Evolutionary conservation across 306 rosid species (phyloP), one percentile per base, ranked within the genome.

Genomic region (Luffa aegyptiaca): DNA sequence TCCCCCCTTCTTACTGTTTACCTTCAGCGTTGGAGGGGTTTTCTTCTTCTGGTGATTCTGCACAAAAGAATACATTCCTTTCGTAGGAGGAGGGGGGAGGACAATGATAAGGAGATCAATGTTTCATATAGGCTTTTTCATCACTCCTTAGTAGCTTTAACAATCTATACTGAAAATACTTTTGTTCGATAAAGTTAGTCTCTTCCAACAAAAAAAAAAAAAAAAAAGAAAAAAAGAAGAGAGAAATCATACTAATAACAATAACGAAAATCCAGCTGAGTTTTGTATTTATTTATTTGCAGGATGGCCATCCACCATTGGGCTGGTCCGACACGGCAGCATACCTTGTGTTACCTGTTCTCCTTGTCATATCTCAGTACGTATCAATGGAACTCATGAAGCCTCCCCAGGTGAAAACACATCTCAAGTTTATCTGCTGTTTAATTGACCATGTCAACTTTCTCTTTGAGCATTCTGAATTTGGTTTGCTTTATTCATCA

Each of bases 291-390:
- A 21, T 65, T 66, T 42, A 37, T 65, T 65, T 86, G 81, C 89
- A 96, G 99, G 99, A 96, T 81, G 99, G 99, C 36, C 99, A 93
- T 82, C 99, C 99, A 82, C 99, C 99, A 79, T 83, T 96, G 86
- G 99, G 98, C 79, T 96, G 99, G 99, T 17, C 78, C 3, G 96
- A 96, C 80, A 93, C 99, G 66, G 92, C 85, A 56, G 97, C 97
- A 76, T 93, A 96, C 86, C 98, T 96, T 77, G 93, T 93, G 85
- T 90, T 96, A 85, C 99, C 99, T 37, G 82, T 93, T 77, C 99
- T 96, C 81, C 98, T 96, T 52, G 83, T 96, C 77, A 84, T 81
- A 82, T 89, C 96, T 85, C 99, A 96, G 78, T 93, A 78, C 31
- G 86, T 96, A 73, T 96, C 99, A 14, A 96, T 93, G 99, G 99